Percentiles rank a stretch among this genome's conserved stretches.
Evolutionary conservation across 2,329 filamentous ascomycete genomes (phyloP).

Genomic region (Calcarisporium arbuscula): DNA sequence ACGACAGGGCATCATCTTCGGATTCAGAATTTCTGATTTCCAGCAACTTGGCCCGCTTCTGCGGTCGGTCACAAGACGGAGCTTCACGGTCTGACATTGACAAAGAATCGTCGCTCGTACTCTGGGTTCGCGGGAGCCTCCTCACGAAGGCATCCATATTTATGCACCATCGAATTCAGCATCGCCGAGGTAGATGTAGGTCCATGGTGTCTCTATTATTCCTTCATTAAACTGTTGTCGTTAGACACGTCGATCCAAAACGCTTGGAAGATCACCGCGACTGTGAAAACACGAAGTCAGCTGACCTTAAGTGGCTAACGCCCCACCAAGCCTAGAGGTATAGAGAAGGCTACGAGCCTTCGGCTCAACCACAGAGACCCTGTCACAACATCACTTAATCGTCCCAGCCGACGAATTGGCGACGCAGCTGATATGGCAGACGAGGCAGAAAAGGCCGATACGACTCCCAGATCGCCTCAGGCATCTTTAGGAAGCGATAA

Average conservation of each 20-base stretch:
- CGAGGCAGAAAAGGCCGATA: slow-evolving; percentile 16
- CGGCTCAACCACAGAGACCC: too few relatives aligned
- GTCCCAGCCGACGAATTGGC: slow-evolving; percentile 26
- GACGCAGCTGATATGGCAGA: slow-evolving; percentile 36
- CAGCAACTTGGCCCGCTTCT: slow-evolving; percentile 25
- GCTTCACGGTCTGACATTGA: background rate
- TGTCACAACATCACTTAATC: too few relatives aligned
- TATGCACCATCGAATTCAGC: slow-evolving; percentile 9
- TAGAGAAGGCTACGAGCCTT: too few relatives aligned
- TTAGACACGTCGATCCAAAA: too few relatives aligned
- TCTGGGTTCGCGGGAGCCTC: slow-evolving; percentile 17
- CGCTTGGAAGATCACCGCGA: too few relatives aligned
- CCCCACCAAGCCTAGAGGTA: too few relatives aligned
- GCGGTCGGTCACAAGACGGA: slow-evolving; percentile 14
- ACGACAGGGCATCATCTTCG: too few relatives aligned
- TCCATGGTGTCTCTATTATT: too few relatives aligned
- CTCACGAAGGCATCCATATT: slow-evolving; percentile 33
- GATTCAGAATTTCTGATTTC: slow-evolving; percentile 15
- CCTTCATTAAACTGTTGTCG: too few relatives aligned
- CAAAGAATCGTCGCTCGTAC: background rate
- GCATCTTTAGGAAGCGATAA: slow-evolving; percentile 15
- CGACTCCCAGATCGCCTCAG: slow-evolving; percentile 13
- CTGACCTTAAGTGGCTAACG: too few relatives aligned
- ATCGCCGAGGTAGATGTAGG: too few relatives aligned
- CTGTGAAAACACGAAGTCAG: slow-evolving; percentile 31